Evolutionary conservation across 2,329 filamentous ascomycete species (phyloP), one percentile per base, ranked within the genome.

Genomic region (Xylaria sp.): DNA sequence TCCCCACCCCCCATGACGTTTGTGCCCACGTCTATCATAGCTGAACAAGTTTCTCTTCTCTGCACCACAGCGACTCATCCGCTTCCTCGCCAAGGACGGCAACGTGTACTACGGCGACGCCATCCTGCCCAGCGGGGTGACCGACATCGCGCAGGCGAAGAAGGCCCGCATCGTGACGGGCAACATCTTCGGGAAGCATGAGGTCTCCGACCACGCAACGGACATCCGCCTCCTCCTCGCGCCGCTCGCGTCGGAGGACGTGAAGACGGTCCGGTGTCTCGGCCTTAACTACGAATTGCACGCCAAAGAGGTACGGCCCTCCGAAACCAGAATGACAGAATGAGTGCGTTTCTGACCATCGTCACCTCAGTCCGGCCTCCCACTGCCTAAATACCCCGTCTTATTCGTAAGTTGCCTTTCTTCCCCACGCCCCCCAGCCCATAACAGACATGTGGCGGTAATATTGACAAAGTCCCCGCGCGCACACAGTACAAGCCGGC

Each of bases 221-320:
- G 77, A 79, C 50, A 79, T 84, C 56, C 74, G 76, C 37, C 69
- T 76, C 43, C 75, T 91, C n/a, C 77, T 90, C 13, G 74, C 85
- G 2, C 88, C 88, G 0, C 74, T 91, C 17, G 81, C 85, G 1
- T 76, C 78, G 1, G 77, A 84, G 47, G 81, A 89, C 54, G 81
- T 88, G 52, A 78, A 77, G 64, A 89, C 86, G 0, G 85, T 90
- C 44, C 80, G 88, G 50, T 90, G 87, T 60, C 69, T 91, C 11
- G 87, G 87, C 1, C 74, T 91, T 45, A 91, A 91, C 73, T 91
- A 91, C 66, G 85, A 82, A 46, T 78, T 87, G 61, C 88, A 91
- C 66, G 88, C 88, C 7, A 83, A 83, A 65, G 87, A 90, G 75
- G 79, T 80, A 64, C n/a, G 54, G 40, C 56, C 39, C 24, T 44